phyloP scores from a whole-genome alignment of 495 filamentous ascomycete species.

The Tuber umbilicatum region DNA sequence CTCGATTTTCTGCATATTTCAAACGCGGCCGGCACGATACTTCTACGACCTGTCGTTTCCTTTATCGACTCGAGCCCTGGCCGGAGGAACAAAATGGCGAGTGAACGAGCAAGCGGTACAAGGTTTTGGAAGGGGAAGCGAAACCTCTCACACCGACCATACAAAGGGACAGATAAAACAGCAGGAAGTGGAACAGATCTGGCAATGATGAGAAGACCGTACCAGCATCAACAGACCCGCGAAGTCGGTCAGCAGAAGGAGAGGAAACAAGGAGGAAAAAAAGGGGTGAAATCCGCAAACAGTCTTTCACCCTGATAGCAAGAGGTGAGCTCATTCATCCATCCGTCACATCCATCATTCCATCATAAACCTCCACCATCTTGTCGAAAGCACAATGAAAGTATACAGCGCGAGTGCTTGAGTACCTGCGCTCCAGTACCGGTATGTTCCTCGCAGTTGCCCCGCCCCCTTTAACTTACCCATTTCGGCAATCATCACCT shows the following conservation, averaged over 20 bases:
- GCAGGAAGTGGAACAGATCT: background rate
- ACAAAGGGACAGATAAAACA: background rate
- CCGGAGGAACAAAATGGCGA: conserved; percentile 5
- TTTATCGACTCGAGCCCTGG: conserved; percentile 19
- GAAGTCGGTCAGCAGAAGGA: background rate
- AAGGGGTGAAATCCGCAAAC: background rate
- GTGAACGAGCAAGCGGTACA: background rate
- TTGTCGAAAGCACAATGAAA: background rate
- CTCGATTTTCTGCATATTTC: conserved; percentile 24
- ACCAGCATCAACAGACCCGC: background rate
- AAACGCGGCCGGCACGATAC: conserved; percentile 19
- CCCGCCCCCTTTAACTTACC: background rate
- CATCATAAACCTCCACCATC: background rate
- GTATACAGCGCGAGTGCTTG: background rate
- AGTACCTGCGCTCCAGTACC: too few relatives aligned
- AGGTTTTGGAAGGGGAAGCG: background rate
- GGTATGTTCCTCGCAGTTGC: background rate
- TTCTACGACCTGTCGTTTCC: conserved; percentile 11
- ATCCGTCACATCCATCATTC: background rate
- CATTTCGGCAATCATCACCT: background rate
- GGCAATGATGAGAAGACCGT: background rate
- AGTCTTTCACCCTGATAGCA: background rate
- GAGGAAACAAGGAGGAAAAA: background rate
- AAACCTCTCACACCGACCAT: background rate
- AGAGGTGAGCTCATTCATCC: background rate